Evolutionary conservation across 2,329 filamentous ascomycete species (phyloP), one percentile per base, ranked within the genome.

Genomic region (Calonectria pseudoreteaudii): DNA sequence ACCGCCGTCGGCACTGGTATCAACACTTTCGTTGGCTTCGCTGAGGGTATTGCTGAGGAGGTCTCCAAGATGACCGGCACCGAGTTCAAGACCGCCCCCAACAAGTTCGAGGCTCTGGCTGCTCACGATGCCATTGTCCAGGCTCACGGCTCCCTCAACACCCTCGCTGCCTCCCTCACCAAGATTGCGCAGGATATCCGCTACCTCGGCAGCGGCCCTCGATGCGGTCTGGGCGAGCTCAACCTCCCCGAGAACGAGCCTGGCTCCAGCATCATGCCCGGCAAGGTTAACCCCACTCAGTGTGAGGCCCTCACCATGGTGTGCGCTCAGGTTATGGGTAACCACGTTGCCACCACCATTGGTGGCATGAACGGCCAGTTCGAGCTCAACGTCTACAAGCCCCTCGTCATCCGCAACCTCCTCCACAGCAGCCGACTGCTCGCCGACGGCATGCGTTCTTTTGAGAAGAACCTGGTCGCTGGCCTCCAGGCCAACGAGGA

Each of bases 281-380:
- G 97, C 83, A 99, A 99, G 90, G 97, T 99, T 85, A 99, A 99
- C 90, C 97, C 97, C 38, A 99, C 97, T 38, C 97, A 99, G 88
- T 98, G 95, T 87, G 97, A 99, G 90, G 94, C 95, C 75, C 88
- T 99, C 85, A 98, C 97, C 80, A 99, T 99, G 97, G 90, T 98
- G 74, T 98, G 96, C 88, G 92, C 95, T 26, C 97, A 99, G 87
- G 96, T 99, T 75, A 98, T 98, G 91, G 97, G 97, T 83, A 99
- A 99, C 90, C 93, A 98, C 84, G 94, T 95, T 68, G 95, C 97
- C 47, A 93, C 95, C 74, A 98, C 96, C 36, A 95, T 98, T 81
- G 95, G 95, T 76, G 97, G 96, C 83, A 97, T 97, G 89, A 98
- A 97, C 88, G 97, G 97, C 78, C 97, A 98, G 88, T 99, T 99